phyloP scores from a whole-genome alignment of 345 rosid genomes.

The Populus tremula region DNA sequence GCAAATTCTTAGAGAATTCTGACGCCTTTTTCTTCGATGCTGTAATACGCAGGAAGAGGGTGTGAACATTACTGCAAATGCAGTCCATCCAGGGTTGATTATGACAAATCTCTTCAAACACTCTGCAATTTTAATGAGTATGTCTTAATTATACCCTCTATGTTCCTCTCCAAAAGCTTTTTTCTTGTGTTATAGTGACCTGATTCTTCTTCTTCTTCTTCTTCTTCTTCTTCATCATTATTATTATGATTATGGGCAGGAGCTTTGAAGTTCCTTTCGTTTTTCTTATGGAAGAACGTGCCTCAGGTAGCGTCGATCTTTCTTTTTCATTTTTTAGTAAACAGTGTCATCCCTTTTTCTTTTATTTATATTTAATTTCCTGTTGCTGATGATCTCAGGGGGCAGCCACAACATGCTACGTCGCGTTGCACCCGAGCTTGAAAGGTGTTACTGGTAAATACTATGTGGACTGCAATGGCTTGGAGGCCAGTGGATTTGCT shows the following conservation, averaged over 20 bases:
- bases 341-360: background rate
- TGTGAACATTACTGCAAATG: slow-evolving; percentile 72
- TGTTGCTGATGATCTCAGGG: slow-evolving; percentile 42
- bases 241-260: slow-evolving; percentile 35
- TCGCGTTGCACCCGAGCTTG: slow-evolving; percentile 66
- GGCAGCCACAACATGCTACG: slow-evolving; percentile 93
- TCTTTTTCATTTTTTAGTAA: too few species aligned
- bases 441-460: slow-evolving; percentile 72
- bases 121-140: slow-evolving; percentile 66
- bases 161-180: background rate
- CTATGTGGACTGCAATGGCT: slow-evolving; percentile 73
- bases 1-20: background rate
- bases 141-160: slow-evolving; percentile 1
- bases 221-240: too few species aligned
- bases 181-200: background rate
- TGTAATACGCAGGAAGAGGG: slow-evolving; percentile 60
- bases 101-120: slow-evolving; percentile 81
- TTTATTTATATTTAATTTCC: background rate
- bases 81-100: slow-evolving; percentile 88
- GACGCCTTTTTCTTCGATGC: background rate
- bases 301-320: slow-evolving; percentile 54
- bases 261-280: slow-evolving; percentile 51
- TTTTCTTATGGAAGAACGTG: slow-evolving; percentile 75
- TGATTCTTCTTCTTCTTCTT: background rate
- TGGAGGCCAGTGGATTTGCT: slow-evolving; percentile 53